A percentile compares a stretch with the other conserved stretches of the same genome.
phyloP scores from a whole-genome alignment of 176 grass and related monocot genomes.

The Aegilops sharonensis region DNA sequence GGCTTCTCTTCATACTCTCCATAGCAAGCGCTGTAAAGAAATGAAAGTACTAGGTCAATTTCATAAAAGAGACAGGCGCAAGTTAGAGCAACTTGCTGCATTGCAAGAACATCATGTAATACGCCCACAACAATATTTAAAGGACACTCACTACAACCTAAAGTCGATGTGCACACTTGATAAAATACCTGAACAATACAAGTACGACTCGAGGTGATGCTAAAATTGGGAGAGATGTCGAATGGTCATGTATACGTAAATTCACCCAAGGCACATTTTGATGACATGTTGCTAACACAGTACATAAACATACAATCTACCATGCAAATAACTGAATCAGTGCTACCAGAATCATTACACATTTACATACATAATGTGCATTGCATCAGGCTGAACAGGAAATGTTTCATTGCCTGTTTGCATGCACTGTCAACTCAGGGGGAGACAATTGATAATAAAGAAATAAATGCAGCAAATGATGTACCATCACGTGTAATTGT shows the following conservation, averaged over 20 bases:
- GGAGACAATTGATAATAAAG: neutral
- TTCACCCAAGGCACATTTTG: neutral
- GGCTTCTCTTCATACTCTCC: constrained; percentile 54
- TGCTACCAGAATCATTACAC: neutral
- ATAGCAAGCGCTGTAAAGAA: constrained; percentile 60
- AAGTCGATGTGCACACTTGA: neutral
- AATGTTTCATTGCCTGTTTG: neutral
- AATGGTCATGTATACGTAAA: neutral
- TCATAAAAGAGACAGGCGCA: constrained; percentile 2
- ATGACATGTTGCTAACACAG: neutral
- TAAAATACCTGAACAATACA: constrained; percentile 15
- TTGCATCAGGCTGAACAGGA: neutral
- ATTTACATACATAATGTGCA: neutral
- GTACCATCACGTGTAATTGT: constrained; percentile 73
- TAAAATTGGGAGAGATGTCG: neutral
- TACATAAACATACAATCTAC: neutral
- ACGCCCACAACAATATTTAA: neutral
- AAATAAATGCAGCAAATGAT: constrained; percentile 8
- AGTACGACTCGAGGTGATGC: neutral
- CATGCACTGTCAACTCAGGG: neutral
- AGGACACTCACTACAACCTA: neutral
- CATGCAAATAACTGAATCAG: constrained; percentile 2
- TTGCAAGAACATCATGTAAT: neutral
- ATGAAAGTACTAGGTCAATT: constrained; percentile 6
- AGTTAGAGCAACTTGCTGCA: constrained; percentile 4